These are phyloP conservation scores for Leptographium galeiforme DNA, from an alignment of 2,329 filamentous ascomycete species.

Conservation along the genomic window DNA sequence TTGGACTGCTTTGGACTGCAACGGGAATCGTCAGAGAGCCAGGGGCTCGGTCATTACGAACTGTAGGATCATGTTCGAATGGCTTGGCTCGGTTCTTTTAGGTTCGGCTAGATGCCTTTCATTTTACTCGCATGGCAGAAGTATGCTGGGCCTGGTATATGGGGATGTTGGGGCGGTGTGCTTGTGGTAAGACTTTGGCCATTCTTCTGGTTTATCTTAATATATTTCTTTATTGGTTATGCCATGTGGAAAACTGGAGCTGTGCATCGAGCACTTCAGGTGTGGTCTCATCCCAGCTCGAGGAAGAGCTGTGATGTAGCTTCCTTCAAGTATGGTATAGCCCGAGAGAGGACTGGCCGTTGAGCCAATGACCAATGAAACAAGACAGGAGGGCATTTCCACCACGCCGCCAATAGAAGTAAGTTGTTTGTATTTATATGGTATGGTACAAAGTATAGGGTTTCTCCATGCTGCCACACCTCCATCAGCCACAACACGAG, in stretches of 20 bases:
- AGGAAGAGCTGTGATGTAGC: too few species aligned
- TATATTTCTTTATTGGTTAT: not conserved
- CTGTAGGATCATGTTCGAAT: not conserved
- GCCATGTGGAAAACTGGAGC: too few species aligned
- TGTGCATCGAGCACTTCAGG: too few species aligned
- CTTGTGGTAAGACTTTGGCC: not conserved
- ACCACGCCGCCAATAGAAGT: too few species aligned
- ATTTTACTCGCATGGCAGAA: not conserved
- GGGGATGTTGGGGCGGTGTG: not conserved
- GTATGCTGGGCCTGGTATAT: not conserved
- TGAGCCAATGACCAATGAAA: too few species aligned
- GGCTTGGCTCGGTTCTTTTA: not conserved
- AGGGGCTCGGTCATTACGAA: too few species aligned
- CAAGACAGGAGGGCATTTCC: not conserved
- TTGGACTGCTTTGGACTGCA: not conserved
- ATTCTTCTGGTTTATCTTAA: not conserved
- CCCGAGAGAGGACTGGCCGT: not conserved
- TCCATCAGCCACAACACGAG: not conserved
- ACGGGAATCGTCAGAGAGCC: not conserved
- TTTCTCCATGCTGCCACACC: not conserved
- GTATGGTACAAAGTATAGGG: slow-evolving; percentile 1
- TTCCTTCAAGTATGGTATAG: too few species aligned
- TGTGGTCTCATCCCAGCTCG: too few species aligned
- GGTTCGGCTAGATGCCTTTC: not conserved
- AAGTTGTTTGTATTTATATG: not conserved